Evolutionary conservation across 345 rosid genomes (phyloP).

Genomic region (Eucalyptus virginea): DNA sequence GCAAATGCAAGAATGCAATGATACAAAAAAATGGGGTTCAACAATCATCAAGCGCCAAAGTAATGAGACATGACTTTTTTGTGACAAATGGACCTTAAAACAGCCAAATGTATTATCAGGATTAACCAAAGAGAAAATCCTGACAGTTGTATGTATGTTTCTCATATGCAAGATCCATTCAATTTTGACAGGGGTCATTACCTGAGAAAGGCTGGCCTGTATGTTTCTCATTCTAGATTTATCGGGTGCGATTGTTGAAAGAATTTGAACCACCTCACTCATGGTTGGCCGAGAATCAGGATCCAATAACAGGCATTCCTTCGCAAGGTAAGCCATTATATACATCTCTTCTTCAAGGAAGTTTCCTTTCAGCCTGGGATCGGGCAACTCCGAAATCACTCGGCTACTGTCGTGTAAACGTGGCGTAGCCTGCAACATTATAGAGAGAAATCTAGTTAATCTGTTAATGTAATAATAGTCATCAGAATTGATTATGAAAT

Average conservation of each 20-base stretch:
- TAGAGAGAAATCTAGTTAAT: neutral
- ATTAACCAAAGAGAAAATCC: neutral
- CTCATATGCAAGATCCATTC: neutral
- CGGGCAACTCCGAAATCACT: slow-evolving; percentile 70
- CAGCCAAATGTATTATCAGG: neutral
- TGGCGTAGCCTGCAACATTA: slow-evolving; percentile 58
- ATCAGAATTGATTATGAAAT: neutral
- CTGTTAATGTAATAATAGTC: neutral
- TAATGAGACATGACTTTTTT: neutral
- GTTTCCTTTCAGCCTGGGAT: slow-evolving; percentile 54
- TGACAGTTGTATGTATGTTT: neutral
- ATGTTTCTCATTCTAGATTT: slow-evolving; percentile 55
- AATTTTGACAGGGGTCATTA: neutral
- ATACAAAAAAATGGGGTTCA: neutral
- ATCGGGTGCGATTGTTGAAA: slow-evolving; percentile 71
- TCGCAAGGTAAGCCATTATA: slow-evolving; percentile 90
- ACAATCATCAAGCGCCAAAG: neutral
- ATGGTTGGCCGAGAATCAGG: slow-evolving; percentile 93
- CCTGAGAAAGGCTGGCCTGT: slow-evolving; percentile 64
- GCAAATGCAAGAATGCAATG: neutral
- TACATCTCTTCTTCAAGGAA: slow-evolving; percentile 85
- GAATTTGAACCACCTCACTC: slow-evolving; percentile 96
- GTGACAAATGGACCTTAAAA: neutral
- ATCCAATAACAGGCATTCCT: slow-evolving; percentile 82
- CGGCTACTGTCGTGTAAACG: slow-evolving; percentile 56